These are phyloP conservation scores for Pyrenophora tritici-repentis DNA, from an alignment of 2,329 filamentous ascomycete species.

Conservation along the genomic window DNA sequence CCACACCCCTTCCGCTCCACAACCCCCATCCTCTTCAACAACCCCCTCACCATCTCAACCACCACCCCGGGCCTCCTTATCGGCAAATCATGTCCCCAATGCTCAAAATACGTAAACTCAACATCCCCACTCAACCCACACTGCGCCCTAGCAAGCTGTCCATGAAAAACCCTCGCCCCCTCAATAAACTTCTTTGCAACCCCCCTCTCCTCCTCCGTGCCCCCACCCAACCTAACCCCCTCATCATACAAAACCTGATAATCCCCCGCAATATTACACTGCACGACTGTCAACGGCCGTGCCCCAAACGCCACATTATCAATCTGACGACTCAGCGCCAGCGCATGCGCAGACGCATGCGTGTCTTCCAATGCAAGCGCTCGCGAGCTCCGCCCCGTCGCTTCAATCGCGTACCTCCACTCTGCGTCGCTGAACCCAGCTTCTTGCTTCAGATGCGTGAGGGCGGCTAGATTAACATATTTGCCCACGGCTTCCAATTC, in stretches of 20 bases:
- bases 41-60: conserved; percentile 1
- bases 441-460: conserved; percentile 11
- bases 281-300: conserved; percentile 10
- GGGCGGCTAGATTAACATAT: conserved; percentile 9
- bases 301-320: conserved; percentile 2
- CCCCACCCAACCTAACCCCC: conserved; percentile 5
- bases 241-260: conserved; percentile 11
- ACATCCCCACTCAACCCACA: conserved; percentile 1
- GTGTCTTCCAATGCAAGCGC: conserved; percentile 3
- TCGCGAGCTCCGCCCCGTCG: neutral
- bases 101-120: neutral
- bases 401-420: conserved; percentile 6
- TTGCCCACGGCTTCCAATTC: conserved; percentile 1
- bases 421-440: conserved; percentile 12
- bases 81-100: conserved; percentile 10
- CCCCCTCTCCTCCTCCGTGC: conserved; percentile 7
- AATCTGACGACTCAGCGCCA: conserved; percentile 8
- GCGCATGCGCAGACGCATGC: conserved; percentile 8
- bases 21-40: conserved; percentile 29
- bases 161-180: conserved; percentile 1
- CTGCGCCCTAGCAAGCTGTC: conserved; percentile 9
- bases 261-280: conserved; percentile 2
- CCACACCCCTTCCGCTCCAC: neutral
- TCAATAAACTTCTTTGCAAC: conserved; percentile 7
- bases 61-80: conserved; percentile 7